Base-by-base conservation (phyloP, 2,329 filamentous ascomycete genomes). In the Ceratocystis harringtonii region DNA sequence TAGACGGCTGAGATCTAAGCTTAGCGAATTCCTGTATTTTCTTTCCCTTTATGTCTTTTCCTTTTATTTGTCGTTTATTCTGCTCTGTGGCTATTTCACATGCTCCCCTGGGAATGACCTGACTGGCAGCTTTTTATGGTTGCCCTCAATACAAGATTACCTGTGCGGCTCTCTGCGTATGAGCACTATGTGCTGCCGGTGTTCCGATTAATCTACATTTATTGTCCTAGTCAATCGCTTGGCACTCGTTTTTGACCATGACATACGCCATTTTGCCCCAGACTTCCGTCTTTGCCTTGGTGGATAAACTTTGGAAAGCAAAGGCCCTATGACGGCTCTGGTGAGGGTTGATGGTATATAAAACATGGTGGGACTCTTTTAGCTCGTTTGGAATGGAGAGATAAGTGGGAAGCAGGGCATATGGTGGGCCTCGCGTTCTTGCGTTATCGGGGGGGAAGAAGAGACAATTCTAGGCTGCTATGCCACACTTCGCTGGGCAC, bases 211-310 rank as follows among this genome's bases (percentile, higher is more conserved):
- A 10, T 36, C 32, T 52, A 22, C 19, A 52, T 52, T 52, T n/a
- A 52, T 57, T 57, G 52, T 28, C 5, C 15, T 2, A 12, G n/a
- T 12, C 15, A 8, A 10, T 17, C 8, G 10, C 52, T 57, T 57
- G 52, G 52, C 28, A 57, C 30, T 57, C 28, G 52, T 57, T 28
- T 57, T 57, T 28, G 5, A 12, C n/a, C 52, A 17, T 57, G 25
- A 17, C 12, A 57, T 57, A 57, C 52, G 52, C 52, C 52, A 57
- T 57, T 57, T 15, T 57, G 52, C 52, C 52, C 52, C 52, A 57
- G 52, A 57, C 52, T 57, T 57, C 12, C 52, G 52, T 57, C 52
- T 57, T 57, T 32, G 17, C 28, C 52, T 57, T 17, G 52, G 52
- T 57, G 52, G 52, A 57, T 57, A 57, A 32, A 57, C 52, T 28